These are phyloP conservation scores for Skeletonema menzelii DNA, from an alignment of 108 stramenopile species.

Conservation along the genomic window DNA sequence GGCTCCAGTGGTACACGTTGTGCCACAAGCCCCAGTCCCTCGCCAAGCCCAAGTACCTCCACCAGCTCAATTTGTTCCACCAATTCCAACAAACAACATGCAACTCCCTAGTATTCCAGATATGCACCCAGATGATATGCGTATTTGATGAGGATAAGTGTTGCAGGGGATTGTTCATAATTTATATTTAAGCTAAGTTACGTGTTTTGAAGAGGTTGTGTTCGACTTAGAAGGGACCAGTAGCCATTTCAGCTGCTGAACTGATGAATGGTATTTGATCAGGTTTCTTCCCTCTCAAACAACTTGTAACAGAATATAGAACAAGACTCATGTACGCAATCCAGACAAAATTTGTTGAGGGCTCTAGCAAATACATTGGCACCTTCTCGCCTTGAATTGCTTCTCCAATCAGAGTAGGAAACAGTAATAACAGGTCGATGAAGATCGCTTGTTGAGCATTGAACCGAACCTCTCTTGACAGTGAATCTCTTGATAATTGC, in stretches of 20 bases:
- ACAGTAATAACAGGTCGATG: slow-evolving; percentile 69
- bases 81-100: not conserved
- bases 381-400: slow-evolving; percentile 40
- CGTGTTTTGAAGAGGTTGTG: not conserved
- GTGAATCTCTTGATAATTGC: slow-evolving; percentile 42
- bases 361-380: slow-evolving; percentile 51
- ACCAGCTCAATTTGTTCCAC: not conserved
- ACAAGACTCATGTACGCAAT: slow-evolving; percentile 58
- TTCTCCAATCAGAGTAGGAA: slow-evolving; percentile 68
- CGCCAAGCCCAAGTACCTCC: not conserved
- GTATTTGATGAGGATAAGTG: not conserved
- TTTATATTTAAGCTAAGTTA: not conserved
- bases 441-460: slow-evolving; percentile 84
- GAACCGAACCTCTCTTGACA: slow-evolving; percentile 70
- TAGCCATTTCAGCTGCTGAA: slow-evolving; percentile 51
- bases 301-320: slow-evolving; percentile 56
- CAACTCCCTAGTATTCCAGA: not conserved
- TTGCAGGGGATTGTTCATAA: not conserved
- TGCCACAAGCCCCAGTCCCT: not conserved
- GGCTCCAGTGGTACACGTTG: not conserved
- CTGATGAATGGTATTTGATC: slow-evolving; percentile 75
- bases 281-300: slow-evolving; percentile 72
- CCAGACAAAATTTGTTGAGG: slow-evolving; percentile 72
- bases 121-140: not conserved
- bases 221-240: slow-evolving; percentile 62